A percentile compares a stretch with the other conserved stretches of the same genome.
phyloP scores from a whole-genome alignment of 495 filamentous ascomycete species.

The Hypoxylon fuscum region DNA sequence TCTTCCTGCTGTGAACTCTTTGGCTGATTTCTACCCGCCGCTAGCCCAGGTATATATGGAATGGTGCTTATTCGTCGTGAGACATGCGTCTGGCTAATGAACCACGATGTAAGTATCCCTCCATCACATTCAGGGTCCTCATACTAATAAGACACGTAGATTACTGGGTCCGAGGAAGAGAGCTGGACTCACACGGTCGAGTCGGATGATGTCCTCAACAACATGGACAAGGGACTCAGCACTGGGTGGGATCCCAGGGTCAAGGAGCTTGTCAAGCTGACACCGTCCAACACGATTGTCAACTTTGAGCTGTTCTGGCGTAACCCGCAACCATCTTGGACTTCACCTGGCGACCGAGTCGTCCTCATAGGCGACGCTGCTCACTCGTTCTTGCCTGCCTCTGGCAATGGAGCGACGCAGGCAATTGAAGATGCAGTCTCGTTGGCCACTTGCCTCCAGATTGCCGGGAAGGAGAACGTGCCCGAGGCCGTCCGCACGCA shows the following conservation, averaged over 20 bases:
- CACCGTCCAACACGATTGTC: slow-evolving; percentile 64
- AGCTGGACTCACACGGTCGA: slow-evolving; percentile 64
- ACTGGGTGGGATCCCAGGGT: slow-evolving; percentile 63
- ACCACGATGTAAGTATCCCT: slow-evolving; percentile 57
- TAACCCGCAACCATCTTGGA: slow-evolving; percentile 70
- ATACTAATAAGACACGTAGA: slow-evolving; percentile 40
- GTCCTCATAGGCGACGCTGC: slow-evolving; percentile 72
- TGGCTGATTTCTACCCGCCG: slow-evolving; percentile 10
- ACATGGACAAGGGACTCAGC: slow-evolving; percentile 58
- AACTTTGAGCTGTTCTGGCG: slow-evolving; percentile 76
- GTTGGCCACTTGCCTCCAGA: slow-evolving; percentile 67
- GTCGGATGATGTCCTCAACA: slow-evolving; percentile 60
- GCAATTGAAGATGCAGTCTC: slow-evolving; percentile 76
- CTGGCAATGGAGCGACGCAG: slow-evolving; percentile 72
- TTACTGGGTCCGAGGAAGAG: slow-evolving; percentile 59
- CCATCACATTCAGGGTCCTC: background rate
- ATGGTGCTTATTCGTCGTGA: slow-evolving; percentile 59
- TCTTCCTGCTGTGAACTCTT: slow-evolving; percentile 5
- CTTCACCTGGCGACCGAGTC: slow-evolving; percentile 66
- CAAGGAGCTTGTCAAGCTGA: slow-evolving; percentile 65
- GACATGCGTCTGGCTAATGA: slow-evolving; percentile 65
- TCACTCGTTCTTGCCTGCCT: slow-evolving; percentile 74
- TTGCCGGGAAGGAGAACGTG: slow-evolving; percentile 57
- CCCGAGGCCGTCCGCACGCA: slow-evolving; percentile 58
- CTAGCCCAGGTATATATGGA: slow-evolving; percentile 59